A percentile compares a stretch with the other conserved stretches of the same genome.
Conservation (phyloP, 208 protist genomes). For the Leishmania turanica region DNA sequence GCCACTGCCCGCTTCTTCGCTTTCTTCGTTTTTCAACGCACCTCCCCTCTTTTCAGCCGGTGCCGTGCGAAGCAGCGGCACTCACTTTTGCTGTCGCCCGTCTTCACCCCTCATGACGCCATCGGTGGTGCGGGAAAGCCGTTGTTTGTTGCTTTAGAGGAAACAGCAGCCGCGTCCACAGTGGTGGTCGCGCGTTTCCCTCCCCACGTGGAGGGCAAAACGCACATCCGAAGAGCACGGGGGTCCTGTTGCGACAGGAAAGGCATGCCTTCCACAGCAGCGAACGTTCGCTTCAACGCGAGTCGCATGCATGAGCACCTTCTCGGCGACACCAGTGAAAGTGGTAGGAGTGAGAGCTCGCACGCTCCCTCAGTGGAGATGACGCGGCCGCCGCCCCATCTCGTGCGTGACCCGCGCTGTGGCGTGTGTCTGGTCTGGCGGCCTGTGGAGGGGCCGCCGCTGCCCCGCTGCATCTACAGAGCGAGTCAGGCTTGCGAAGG, state of each 20-base stretch:
- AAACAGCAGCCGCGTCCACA: not conserved
- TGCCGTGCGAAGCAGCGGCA: not conserved
- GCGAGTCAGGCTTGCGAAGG: too few relatives aligned
- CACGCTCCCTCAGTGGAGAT: not conserved
- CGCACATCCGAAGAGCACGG: not conserved
- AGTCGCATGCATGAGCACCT: not conserved
- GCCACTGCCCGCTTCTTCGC: not conserved
- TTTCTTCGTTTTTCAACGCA: too few relatives aligned
- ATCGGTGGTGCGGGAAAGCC: not conserved
- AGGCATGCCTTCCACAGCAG: not conserved
- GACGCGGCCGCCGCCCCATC: not conserved
- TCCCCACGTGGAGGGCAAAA: not conserved
- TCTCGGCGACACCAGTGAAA: not conserved
- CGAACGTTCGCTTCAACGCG: not conserved
- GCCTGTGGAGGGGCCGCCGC: conserved; percentile 21
- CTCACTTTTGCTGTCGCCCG: not conserved
- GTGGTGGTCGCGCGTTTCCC: not conserved
- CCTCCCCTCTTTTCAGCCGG: not conserved
- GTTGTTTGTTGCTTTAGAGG: not conserved
- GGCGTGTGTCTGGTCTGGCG: conserved; percentile 25
- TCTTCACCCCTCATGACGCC: not conserved
- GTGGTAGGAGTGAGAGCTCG: not conserved
- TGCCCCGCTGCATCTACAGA: conserved; percentile 9
- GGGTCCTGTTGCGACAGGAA: not conserved
- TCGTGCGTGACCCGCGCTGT: conserved; percentile 13